phyloP scores from a whole-genome alignment of 208 protist species.

The Tetramitus jugosus region DNA sequence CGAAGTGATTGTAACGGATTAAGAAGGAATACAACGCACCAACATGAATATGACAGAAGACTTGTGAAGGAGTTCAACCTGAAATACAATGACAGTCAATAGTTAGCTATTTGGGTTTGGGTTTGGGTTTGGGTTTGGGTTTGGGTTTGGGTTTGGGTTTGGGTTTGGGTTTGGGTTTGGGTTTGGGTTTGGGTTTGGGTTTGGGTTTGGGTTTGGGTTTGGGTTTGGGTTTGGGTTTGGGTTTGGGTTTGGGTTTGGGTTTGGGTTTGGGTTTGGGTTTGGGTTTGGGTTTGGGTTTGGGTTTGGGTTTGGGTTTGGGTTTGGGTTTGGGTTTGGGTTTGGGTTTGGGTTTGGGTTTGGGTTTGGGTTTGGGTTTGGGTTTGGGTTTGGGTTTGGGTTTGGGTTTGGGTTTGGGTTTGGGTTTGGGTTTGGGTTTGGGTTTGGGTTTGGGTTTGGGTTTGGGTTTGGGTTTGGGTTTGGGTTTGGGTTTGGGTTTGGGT shows the following conservation, averaged over 20 bases:
- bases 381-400: neutral
- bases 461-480: neutral
- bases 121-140: neutral
- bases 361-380: neutral
- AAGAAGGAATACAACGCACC: no score
- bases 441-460: neutral
- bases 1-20: no score
- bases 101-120: neutral
- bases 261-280: neutral
- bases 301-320: neutral
- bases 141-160: neutral
- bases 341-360: neutral
- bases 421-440: neutral
- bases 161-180: neutral
- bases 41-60: no score
- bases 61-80: no score
- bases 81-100: no score
- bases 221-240: neutral
- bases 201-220: neutral
- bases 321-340: neutral
- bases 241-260: neutral
- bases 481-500: neutral
- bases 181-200: neutral
- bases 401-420: neutral
- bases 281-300: neutral